Conservation (phyloP, 345 rosid genomes). For the Populus tremula region DNA sequence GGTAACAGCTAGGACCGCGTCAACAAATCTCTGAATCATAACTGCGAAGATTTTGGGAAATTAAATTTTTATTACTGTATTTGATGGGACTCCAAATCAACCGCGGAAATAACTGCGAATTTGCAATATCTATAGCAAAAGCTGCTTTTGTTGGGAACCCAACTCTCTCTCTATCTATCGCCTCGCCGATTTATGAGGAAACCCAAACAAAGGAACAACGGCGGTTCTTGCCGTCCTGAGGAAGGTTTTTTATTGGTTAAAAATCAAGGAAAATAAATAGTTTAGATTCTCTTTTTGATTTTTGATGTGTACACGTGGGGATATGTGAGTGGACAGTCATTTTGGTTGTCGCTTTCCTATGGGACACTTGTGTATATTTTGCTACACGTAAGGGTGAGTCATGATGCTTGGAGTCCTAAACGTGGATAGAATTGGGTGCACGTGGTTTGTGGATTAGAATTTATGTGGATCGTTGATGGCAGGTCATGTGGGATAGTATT, state of each 20-base stretch:
- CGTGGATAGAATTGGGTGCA: not conserved
- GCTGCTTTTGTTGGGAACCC: not conserved
- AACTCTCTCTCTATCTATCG: no score
- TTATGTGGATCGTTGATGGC: not conserved
- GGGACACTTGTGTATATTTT: not conserved
- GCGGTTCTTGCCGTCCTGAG: not conserved
- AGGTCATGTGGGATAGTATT: not conserved
- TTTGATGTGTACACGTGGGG: not conserved
- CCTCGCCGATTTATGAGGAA: not conserved
- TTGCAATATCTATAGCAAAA: not conserved
- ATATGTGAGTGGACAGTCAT: not conserved
- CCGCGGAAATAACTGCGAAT: not conserved
- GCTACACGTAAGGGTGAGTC: not conserved
- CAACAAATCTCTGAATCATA: conserved; percentile 77
- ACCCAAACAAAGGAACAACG: not conserved
- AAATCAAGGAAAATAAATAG: no score
- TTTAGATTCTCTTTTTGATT: not conserved
- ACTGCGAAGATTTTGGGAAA: no score
- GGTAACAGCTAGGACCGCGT: conserved; percentile 76
- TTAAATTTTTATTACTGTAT: not conserved
- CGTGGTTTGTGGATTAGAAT: not conserved
- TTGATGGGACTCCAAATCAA: not conserved
- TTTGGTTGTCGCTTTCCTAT: not conserved
- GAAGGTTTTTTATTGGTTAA: not conserved
- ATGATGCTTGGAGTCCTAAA: not conserved